Evolutionary conservation across 2,329 filamentous ascomycete species (phyloP), one percentile per base, ranked within the genome.

Genomic region (Malbranchea zuffiana): DNA sequence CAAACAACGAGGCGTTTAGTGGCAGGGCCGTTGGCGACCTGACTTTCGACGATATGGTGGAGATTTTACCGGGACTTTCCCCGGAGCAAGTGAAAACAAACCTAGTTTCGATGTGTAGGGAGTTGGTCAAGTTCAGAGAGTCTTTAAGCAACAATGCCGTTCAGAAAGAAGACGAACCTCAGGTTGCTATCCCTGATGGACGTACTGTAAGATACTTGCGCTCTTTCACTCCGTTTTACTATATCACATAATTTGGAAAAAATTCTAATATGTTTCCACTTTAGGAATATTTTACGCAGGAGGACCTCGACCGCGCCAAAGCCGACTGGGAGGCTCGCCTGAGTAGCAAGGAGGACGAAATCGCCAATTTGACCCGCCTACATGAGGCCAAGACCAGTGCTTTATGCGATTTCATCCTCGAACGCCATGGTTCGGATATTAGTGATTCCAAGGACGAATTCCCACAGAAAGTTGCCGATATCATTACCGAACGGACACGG

Each of bases 41-140:
- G 41, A 20, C 30, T 10, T 42, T 42, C 30, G 29, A 41, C 10
- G 44, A 44, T 10, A 41, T 46, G 20, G 33, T 44, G 15, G 39
- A 40, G 8, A 28, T 30, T 7, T 31, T 44, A 10, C 41, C 44
- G 5, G 26, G 32, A 6, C 41, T 46, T 33, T 44, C 41, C 6
- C 11, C 34, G 16, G 34, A 31, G 8, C 41, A 42, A 25, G 41
- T 46, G n/a, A 40, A 32, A n/a, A n/a, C n/a, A n/a, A n/a, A n/a
- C n/a, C n/a, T n/a, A n/a, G n/a, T n/a, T n/a, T n/a, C n/a, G n/a
- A n/a, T n/a, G n/a, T n/a, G n/a, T n/a, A n/a, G n/a, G n/a, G n/a
- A n/a, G n/a, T n/a, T n/a, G n/a, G n/a, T n/a, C n/a, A n/a, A n/a
- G n/a, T n/a, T n/a, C n/a, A n/a, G n/a, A n/a, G n/a, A n/a, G n/a